phyloP scores from a whole-genome alignment of 495 filamentous ascomycete genomes.

The Poronia punctata region DNA sequence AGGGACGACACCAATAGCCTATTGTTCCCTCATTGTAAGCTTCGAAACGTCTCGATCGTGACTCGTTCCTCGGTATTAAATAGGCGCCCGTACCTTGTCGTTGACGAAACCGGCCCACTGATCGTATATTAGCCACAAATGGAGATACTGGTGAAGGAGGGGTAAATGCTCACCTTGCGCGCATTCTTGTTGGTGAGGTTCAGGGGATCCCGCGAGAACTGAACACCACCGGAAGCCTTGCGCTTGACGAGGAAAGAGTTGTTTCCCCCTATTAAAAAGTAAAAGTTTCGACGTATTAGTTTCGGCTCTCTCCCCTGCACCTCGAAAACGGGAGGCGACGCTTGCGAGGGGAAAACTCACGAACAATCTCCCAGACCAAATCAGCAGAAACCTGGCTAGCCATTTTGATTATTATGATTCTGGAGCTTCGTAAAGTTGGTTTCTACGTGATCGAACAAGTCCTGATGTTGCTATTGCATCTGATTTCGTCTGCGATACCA shows the following conservation, averaged over 20 bases:
- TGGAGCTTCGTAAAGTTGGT: conserved; percentile 17
- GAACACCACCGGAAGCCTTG: conserved; percentile 62
- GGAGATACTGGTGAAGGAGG: too few species aligned
- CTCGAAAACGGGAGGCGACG: background rate
- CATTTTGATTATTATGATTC: conserved; percentile 39
- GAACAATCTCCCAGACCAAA: conserved; percentile 83
- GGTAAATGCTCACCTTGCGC: conserved; percentile 65
- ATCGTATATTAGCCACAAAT: conserved; percentile 28
- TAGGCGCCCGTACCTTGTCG: conserved; percentile 80
- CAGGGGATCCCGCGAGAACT: conserved; percentile 88
- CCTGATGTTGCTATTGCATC: conserved; percentile 24
- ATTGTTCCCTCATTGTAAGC: conserved; percentile 19
- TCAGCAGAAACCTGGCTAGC: conserved; percentile 66
- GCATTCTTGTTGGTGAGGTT: conserved; percentile 86
- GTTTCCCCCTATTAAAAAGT: conserved; percentile 67
- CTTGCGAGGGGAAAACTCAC: conserved; percentile 47
- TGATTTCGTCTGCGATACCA: conserved; percentile 21
- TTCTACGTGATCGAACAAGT: conserved; percentile 21
- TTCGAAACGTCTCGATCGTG: conserved; percentile 8
- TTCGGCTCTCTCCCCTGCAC: background rate
- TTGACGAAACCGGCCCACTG: conserved; percentile 87
- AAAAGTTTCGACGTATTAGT: conserved; percentile 6
- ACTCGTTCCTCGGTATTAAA: background rate
- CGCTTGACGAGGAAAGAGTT: conserved; percentile 89
- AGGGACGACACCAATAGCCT: conserved; percentile 76